Evolutionary conservation across 2,329 filamentous ascomycete species (phyloP).

Genomic region (Scedosporium minutisporum): DNA sequence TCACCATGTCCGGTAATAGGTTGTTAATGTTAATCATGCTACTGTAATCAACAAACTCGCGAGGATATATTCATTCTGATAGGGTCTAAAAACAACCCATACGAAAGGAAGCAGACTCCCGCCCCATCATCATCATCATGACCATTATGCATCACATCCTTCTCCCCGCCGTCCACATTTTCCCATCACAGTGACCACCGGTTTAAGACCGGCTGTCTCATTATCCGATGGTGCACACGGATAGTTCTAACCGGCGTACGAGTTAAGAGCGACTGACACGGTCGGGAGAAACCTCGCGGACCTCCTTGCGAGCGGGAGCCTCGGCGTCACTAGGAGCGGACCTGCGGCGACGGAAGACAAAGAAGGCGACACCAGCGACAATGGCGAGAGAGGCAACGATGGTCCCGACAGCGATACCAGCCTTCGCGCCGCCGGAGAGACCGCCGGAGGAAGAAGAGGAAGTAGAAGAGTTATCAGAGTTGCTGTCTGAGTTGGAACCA

Average conservation of each 20-base stretch:
- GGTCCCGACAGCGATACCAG: constrained; percentile 26
- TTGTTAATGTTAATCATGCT: too few relatives aligned
- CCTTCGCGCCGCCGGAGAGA: constrained; percentile 23
- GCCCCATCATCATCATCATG: background rate
- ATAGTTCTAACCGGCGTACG: background rate
- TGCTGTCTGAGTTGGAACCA: constrained; percentile 7
- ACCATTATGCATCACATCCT: background rate
- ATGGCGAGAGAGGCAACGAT: constrained; percentile 20
- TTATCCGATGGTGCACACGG: background rate
- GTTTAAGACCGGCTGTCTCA: background rate
- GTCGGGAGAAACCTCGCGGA: constrained; percentile 1
- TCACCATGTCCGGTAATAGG: too few relatives aligned
- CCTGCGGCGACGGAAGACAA: constrained; percentile 13
- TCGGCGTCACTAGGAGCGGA: background rate
- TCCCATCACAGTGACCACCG: background rate
- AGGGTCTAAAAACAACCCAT: background rate
- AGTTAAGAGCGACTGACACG: background rate
- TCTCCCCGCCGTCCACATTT: background rate
- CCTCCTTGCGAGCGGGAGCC: background rate
- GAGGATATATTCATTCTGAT: background rate
- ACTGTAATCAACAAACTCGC: background rate
- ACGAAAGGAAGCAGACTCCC: background rate
- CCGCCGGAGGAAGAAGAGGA: constrained; percentile 11
- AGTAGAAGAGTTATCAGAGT: background rate
- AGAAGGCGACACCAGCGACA: constrained; percentile 18